Evolutionary conservation across 2,329 filamentous ascomycete genomes (phyloP).

Genomic region (Hirsutella thompsonii): DNA sequence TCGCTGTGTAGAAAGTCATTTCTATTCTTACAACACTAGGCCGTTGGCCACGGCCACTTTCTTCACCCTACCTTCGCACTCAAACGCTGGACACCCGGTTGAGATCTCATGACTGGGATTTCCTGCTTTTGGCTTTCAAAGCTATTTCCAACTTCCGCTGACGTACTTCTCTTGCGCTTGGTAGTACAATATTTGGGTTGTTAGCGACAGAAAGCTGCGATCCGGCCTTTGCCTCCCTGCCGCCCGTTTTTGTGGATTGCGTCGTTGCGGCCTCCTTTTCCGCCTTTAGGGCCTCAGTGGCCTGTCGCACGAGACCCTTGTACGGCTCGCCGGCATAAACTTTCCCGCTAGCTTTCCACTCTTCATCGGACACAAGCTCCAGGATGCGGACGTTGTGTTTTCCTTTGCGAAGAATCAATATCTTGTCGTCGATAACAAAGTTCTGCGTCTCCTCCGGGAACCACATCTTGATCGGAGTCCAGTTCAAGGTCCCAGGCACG

Average conservation of each 20-base stretch:
- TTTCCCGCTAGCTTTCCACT: slow-evolving; percentile 34
- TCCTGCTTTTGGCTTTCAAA: too few relatives aligned
- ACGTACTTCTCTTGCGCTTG: slow-evolving; percentile 20
- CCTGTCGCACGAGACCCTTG: slow-evolving; percentile 32
- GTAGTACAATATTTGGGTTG: slow-evolving; percentile 27
- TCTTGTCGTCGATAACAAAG: slow-evolving; percentile 45
- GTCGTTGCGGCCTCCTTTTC: slow-evolving; percentile 18
- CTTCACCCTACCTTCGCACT: too few relatives aligned
- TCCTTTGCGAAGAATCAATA: slow-evolving; percentile 49
- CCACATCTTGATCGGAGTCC: slow-evolving; percentile 48
- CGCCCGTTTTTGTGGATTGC: slow-evolving; percentile 15
- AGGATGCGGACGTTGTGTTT: slow-evolving; percentile 52
- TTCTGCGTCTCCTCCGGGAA: slow-evolving; percentile 41
- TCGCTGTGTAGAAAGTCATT: too few relatives aligned
- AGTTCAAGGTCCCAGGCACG: slow-evolving; percentile 39
- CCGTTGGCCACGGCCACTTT: too few relatives aligned
- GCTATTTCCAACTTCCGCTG: slow-evolving; percentile 9
- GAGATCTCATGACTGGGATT: too few relatives aligned
- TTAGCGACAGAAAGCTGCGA: slow-evolving; percentile 18
- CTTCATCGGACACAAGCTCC: slow-evolving; percentile 43
- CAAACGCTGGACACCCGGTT: too few relatives aligned
- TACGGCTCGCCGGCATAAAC: slow-evolving; percentile 40
- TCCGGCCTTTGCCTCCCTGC: slow-evolving; percentile 7
- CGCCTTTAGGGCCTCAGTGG: slow-evolving; percentile 22
- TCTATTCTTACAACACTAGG: too few relatives aligned